These are phyloP conservation scores for Colletotrichum sp. DNA, from an alignment of 2,329 filamentous ascomycete species.

Conservation along the genomic window DNA sequence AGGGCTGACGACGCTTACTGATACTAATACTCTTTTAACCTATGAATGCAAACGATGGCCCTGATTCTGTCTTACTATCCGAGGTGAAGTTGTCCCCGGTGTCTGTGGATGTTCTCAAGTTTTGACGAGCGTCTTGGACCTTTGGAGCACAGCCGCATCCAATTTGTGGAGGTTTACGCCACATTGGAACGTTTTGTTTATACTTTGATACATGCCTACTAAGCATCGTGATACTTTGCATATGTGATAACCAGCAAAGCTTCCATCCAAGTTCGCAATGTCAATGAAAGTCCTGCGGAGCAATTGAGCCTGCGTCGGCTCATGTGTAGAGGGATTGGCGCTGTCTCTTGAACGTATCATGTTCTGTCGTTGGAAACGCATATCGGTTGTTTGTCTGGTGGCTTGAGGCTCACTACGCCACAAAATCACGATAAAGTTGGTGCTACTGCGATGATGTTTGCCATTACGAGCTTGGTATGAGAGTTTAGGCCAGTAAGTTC, in stretches of 20 bases:
- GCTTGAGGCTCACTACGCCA: not conserved
- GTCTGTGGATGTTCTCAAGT: not conserved
- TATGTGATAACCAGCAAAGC: not conserved
- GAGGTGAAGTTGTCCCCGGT: not conserved
- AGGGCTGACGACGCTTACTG: not conserved
- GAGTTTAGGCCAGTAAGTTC: not conserved
- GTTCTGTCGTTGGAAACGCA: not conserved
- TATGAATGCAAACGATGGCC: not conserved
- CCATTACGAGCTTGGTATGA: not conserved
- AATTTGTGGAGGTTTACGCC: not conserved
- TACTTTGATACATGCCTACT: not conserved
- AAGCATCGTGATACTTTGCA: not conserved
- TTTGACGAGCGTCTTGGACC: not conserved
- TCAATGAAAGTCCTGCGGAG: not conserved
- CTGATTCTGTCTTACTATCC: not conserved
- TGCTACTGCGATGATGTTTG: not conserved
- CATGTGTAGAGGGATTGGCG: not conserved
- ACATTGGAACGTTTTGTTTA: not conserved
- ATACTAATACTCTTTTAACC: slow-evolving; percentile 19
- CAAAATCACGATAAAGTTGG: not conserved
- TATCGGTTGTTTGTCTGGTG: not conserved
- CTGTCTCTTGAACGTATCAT: not conserved
- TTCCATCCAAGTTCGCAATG: not conserved
- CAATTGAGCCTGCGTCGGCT: not conserved
- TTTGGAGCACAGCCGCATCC: not conserved